Evolutionary conservation across 805 yeast species (phyloP), one percentile per base, ranked within the genome.

Genomic region (Millerozyma miso): DNA sequence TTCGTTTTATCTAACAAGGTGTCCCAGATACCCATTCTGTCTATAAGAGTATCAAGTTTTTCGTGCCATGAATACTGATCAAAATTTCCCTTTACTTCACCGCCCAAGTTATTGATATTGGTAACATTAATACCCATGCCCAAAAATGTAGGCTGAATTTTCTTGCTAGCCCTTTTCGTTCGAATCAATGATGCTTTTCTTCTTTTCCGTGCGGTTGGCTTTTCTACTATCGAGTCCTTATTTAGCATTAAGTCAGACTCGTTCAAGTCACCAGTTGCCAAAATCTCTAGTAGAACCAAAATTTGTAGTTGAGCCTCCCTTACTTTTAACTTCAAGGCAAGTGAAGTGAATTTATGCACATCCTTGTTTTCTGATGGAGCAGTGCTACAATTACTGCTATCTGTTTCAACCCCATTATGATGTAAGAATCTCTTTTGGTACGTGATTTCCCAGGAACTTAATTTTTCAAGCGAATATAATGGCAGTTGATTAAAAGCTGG

Each of bases 241-340:
- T 18, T 67, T 48, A 46, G 58, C 51, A 68, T 59, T 52, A 61
- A 69, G 15, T 48, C 59, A 19, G 45, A 54, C 54, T 63, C 75
- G 41, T 71, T 72, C 5, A 69, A 46, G 4, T 55, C 57, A 43
- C 64, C 54, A 8, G 61, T 38, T 17, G 56, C 48, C 2, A 79
- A 55, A 3, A 77, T 42, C 48, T 80, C 85, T 33, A 80, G 49
- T 2, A 76, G 47, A 0, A 78, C 46, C 2, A 80, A 49, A 0
- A 78, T 61, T 51, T 80, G 85, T 26, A 80, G 53, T 47, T 79
- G 82, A 1, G 81, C 74, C 48, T 80, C 85, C 31, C 83, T 60
- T 2, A 75, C 63, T 47, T 79, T 80, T 44, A 79, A 60, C 32
- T 71, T 67, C 32, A 63, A 55, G 2, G 66, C 52, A 1, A 45